These are phyloP conservation scores for Hypoxylon fuscum DNA, from an alignment of 495 filamentous ascomycete species.

Conservation along the genomic window DNA sequence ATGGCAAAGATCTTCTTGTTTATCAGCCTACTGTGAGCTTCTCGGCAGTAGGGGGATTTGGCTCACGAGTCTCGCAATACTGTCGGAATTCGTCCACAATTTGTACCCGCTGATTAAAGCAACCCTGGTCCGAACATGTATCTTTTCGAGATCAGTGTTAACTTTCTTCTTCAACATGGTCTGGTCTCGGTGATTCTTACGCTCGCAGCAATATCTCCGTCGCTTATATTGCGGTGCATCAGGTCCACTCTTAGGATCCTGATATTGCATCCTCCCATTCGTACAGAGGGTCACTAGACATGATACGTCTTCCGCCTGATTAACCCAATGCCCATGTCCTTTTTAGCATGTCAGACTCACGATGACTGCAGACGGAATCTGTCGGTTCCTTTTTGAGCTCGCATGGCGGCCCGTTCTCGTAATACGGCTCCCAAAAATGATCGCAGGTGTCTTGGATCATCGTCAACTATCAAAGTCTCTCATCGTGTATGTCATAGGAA, in stretches of 20 bases:
- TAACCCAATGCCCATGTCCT: background rate
- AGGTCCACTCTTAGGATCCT: conserved; percentile 24
- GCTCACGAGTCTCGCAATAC: conserved; percentile 44
- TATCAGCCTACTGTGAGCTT: background rate
- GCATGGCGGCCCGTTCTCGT: too few species aligned
- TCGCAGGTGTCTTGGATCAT: conserved; percentile 23
- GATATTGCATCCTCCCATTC: conserved; percentile 26
- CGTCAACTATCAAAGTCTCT: background rate
- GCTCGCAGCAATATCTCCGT: conserved; percentile 31
- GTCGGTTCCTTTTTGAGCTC: conserved; percentile 5
- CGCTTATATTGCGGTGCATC: conserved; percentile 38
- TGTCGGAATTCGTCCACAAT: conserved; percentile 34
- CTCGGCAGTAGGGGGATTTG: background rate
- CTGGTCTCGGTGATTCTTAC: conserved; percentile 18
- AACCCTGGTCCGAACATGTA: conserved; percentile 1
- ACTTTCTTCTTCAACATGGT: too few species aligned
- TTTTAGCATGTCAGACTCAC: conserved; percentile 5
- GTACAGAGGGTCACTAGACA: conserved; percentile 5
- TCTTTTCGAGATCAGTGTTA: conserved; percentile 25
- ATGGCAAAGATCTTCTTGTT: conserved; percentile 13
- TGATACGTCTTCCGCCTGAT: conserved; percentile 13
- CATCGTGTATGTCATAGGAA: too few species aligned
- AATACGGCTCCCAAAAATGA: too few species aligned
- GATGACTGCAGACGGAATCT: conserved; percentile 23
- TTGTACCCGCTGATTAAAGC: conserved; percentile 6